Conservation (phyloP, 202 grass and related monocot genomes). For the Musa balbisiana region DNA sequence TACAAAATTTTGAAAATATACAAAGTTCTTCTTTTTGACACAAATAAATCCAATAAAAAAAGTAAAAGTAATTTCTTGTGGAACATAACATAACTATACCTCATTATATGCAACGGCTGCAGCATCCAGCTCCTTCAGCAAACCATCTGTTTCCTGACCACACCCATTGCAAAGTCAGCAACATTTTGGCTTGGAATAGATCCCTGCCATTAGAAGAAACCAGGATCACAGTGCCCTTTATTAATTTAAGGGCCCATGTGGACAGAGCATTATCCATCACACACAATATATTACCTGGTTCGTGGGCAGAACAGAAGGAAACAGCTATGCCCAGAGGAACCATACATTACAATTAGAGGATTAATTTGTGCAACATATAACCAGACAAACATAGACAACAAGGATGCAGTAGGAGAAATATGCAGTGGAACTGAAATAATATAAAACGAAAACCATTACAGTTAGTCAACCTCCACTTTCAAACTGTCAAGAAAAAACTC, state of each 20-base stretch:
- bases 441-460: not conserved
- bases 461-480: no score
- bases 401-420: not conserved
- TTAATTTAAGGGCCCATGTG: not conserved
- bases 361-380: not conserved
- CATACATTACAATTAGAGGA: not conserved
- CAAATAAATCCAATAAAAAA: not conserved
- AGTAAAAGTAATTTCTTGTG: not conserved
- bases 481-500: no score
- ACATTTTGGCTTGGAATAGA: slow-evolving; percentile 20
- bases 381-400: not conserved
- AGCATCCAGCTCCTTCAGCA: slow-evolving; percentile 62
- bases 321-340: no score
- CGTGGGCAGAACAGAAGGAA: not conserved
- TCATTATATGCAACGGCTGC: slow-evolving; percentile 29
- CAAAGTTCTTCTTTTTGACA: not conserved
- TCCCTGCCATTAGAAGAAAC: slow-evolving; percentile 16
- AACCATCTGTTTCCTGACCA: slow-evolving; percentile 70
- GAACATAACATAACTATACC: slow-evolving; percentile 40
- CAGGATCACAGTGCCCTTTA: slow-evolving; percentile 7
- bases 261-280: not conserved
- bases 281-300: not conserved
- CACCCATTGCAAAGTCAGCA: slow-evolving; percentile 19
- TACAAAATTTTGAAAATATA: not conserved
- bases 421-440: not conserved